phyloP scores from a whole-genome alignment of 176 grass and related monocot genomes.

The Lolium perenne region DNA sequence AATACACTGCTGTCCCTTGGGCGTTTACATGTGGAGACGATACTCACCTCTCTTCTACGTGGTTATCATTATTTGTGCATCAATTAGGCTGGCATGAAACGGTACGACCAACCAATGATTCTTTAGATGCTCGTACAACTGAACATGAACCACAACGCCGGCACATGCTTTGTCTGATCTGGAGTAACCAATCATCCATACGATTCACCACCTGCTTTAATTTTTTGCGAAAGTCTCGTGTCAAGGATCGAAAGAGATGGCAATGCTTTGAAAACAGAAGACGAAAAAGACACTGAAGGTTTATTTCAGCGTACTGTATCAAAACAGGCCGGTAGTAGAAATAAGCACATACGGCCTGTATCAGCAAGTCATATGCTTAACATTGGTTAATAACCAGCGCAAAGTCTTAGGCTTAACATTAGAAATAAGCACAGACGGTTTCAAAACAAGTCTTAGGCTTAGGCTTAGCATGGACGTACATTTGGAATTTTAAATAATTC shows the following conservation, averaged over 20 bases:
- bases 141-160: slow-evolving; percentile 14
- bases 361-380: background rate
- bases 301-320: background rate
- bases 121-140: slow-evolving; percentile 1
- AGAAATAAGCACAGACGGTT: too few relatives aligned
- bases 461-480: too few relatives aligned
- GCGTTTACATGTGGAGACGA: slow-evolving; percentile 19
- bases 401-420: too few relatives aligned
- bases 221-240: background rate
- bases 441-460: too few relatives aligned
- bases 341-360: background rate
- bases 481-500: too few relatives aligned
- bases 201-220: background rate
- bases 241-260: background rate
- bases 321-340: background rate
- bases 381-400: too few relatives aligned
- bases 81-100: slow-evolving; percentile 13
- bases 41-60: background rate
- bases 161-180: slow-evolving; percentile 44
- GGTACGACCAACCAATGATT: slow-evolving; percentile 50
- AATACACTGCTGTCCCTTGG: background rate
- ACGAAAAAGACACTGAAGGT: background rate
- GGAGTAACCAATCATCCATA: background rate
- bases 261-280: background rate
- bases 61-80: background rate